Evolutionary conservation across 2,329 filamentous ascomycete species (phyloP), one percentile per base, ranked within the genome.

Genomic region (Aureobasidium mangrovei): DNA sequence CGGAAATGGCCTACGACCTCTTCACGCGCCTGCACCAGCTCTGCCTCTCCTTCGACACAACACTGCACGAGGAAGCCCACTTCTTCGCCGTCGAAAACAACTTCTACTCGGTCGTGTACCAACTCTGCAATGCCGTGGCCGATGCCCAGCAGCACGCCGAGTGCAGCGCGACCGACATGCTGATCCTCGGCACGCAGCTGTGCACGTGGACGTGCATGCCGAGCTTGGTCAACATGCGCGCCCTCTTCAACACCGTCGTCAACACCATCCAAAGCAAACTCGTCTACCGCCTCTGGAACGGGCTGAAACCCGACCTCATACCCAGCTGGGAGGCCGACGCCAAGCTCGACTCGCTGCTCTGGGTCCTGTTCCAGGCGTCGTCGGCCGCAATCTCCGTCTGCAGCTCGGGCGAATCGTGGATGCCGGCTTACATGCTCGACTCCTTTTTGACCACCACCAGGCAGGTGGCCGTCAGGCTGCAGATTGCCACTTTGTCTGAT

Each of bases 161-260:
- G 10, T 53, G 49, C 27, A 43, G 39, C 31, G 40, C 28, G 24
- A 43, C 49, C 24, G 49, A 53, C 24, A 53, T 53, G 49, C 40
- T 53, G 29, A 38, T 53, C 9, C 32, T 53, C n/a, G 49, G 49
- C 32, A 32, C 49, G 2, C 49, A 53, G 40, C 49, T 53, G 26
- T 24, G 49, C n/a, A 44, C 49, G 7, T 53, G 49, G 49, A 53
- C 18, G 12, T 53, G 49, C 26, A 53, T 53, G 49, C 49, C 49
- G 1, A 36, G 31, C 4, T 9, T 53, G 24, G 49, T 53, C 2
- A 53, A 53, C 49, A 53, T 53, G 49, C 49, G 49, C 27, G 40
- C 39, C 3, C 49, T 53, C 12, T 53, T 53, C 49, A 53, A 53
- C 49, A 53, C 49, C 12, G 49, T 53, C 49, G 44, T 53, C 49